Conservation (phyloP, 768 basidiomycete genomes). For the Lactarius quietus region DNA sequence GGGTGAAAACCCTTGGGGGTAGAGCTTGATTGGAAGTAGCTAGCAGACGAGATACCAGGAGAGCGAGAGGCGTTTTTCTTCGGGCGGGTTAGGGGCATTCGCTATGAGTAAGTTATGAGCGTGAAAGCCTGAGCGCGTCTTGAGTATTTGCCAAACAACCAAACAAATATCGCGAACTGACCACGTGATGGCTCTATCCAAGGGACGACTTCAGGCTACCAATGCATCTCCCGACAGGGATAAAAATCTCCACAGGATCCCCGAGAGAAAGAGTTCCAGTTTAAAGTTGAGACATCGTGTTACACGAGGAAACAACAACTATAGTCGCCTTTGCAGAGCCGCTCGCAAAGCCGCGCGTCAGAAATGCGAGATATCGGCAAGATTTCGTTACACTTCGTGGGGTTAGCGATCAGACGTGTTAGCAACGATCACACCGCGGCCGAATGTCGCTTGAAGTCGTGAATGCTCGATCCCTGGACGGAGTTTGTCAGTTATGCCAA, state of each 20-base stretch:
- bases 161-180: conserved; percentile 17
- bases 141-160: conserved; percentile 13
- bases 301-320: background rate
- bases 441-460: background rate
- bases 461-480: background rate
- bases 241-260: background rate
- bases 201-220: background rate
- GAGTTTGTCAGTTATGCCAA: background rate
- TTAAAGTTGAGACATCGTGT: background rate
- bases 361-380: background rate
- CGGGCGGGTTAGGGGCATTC: conserved; percentile 24
- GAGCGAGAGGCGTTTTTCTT: conserved; percentile 24
- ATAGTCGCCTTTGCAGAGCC: background rate
- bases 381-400: background rate
- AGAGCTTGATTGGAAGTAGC: conserved; percentile 16
- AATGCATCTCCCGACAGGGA: background rate
- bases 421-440: background rate
- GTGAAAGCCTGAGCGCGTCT: background rate
- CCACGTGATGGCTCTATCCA: conserved; percentile 13
- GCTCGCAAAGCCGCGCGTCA: background rate
- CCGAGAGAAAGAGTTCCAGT: background rate
- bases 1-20: conserved; percentile 33
- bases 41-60: conserved; percentile 23
- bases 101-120: background rate
- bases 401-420: background rate